Percentiles rank a stretch among this genome's conserved stretches.
Evolutionary conservation across 768 basidiomycete species (phyloP).

Genomic region (Hemileccinum rubropunctum): DNA sequence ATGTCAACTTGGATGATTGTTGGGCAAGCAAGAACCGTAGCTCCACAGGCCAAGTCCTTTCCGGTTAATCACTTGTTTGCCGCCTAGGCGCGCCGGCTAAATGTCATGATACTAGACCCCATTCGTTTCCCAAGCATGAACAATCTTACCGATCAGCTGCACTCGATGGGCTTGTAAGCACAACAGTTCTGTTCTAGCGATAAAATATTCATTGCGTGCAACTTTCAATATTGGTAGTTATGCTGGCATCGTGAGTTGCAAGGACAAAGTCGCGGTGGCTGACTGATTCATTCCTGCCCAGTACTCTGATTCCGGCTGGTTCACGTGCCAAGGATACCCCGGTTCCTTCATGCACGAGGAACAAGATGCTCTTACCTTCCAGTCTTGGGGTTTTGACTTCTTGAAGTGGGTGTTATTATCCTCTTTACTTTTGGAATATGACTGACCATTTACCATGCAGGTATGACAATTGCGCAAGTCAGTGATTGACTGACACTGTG

Average conservation of each 20-base stretch:
- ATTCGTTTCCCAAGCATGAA: constrained; percentile 57
- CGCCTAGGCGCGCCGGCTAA: background rate
- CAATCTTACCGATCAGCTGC: constrained; percentile 50
- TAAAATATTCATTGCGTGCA: constrained; percentile 3
- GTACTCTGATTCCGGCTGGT: constrained; percentile 72
- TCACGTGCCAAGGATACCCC: constrained; percentile 58
- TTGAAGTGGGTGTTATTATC: constrained; percentile 45
- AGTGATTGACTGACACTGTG: constrained; percentile 3
- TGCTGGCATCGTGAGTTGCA: constrained; percentile 54
- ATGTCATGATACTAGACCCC: constrained; percentile 34
- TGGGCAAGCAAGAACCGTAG: constrained; percentile 56
- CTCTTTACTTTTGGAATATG: background rate
- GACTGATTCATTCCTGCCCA: constrained; percentile 16
- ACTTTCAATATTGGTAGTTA: constrained; percentile 32
- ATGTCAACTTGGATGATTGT: constrained; percentile 64
- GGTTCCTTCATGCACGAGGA: constrained; percentile 62
- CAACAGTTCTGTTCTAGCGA: background rate
- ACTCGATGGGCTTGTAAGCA: constrained; percentile 54
- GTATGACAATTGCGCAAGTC: constrained; percentile 61
- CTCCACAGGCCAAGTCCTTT: constrained; percentile 50
- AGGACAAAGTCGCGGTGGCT: background rate
- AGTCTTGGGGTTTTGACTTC: constrained; percentile 61
- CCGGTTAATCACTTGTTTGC: constrained; percentile 36
- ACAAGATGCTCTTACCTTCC: constrained; percentile 57
- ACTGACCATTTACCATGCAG: constrained; percentile 27